Conservation (phyloP, 352 stramenopile genomes). For the Labyrinthula sp. region DNA sequence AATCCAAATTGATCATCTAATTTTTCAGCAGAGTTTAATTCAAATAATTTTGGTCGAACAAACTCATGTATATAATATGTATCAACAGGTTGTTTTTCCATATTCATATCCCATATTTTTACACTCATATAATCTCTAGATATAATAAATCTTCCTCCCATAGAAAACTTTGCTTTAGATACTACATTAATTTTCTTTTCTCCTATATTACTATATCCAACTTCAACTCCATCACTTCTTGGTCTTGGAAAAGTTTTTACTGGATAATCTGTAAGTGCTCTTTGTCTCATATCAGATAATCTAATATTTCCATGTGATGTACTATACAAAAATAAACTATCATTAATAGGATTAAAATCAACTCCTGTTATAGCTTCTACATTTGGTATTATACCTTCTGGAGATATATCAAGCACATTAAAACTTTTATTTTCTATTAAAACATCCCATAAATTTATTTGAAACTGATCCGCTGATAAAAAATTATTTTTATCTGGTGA, state of each 20-base stretch:
- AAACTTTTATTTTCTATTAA: conserved; percentile 61
- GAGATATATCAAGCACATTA: conserved; percentile 82
- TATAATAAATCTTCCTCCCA: conserved; percentile 64
- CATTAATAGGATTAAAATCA: conserved; percentile 67
- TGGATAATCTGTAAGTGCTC: conserved; percentile 4
- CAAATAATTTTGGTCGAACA: conserved; percentile 51
- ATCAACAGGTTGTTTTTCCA: conserved; percentile 63
- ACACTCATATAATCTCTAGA: conserved; percentile 74
- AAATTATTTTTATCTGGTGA: conserved; percentile 78
- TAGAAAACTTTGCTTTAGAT: conserved; percentile 20
- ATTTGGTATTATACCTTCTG: conserved; percentile 77
- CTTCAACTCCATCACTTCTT: conserved; percentile 1
- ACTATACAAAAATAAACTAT: conserved; percentile 77
- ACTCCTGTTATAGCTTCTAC: conserved; percentile 76
- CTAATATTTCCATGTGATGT: conserved; percentile 68
- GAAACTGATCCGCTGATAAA: conserved; percentile 72
- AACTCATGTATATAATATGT: conserved; percentile 77
- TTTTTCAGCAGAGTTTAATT: conserved; percentile 76
- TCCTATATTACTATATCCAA: not conserved
- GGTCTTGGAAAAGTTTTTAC: conserved; percentile 10
- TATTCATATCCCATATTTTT: conserved; percentile 82
- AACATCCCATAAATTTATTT: conserved; percentile 77
- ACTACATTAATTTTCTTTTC: conserved; percentile 7
- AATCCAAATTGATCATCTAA: conserved; percentile 91
- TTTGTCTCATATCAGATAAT: conserved; percentile 64